Evolutionary conservation across 345 rosid species (phyloP).

Genomic region (Linum usitatissimum): DNA sequence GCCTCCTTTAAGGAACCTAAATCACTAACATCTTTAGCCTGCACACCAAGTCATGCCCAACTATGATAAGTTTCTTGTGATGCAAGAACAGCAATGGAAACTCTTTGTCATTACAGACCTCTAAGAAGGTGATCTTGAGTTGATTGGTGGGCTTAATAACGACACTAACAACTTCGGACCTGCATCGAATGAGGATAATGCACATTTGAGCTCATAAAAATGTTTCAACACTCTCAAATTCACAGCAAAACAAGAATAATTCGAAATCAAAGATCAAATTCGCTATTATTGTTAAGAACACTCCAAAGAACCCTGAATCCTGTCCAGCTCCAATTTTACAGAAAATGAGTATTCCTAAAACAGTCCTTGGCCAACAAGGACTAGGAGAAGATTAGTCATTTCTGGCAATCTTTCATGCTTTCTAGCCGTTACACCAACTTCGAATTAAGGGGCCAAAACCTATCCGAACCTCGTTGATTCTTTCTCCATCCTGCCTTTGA

Average conservation of each 20-base stretch:
- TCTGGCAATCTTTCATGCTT: too few relatives aligned
- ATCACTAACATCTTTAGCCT: constrained; percentile 79
- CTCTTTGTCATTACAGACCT: constrained; percentile 33
- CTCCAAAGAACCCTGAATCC: too few relatives aligned
- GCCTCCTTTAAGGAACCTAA: constrained; percentile 81
- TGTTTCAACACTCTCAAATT: neutral
- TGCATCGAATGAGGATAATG: constrained; percentile 22
- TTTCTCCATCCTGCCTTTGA: too few relatives aligned
- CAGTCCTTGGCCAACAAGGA: too few relatives aligned
- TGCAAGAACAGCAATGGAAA: neutral
- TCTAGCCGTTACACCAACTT: too few relatives aligned
- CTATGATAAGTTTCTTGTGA: constrained; percentile 9
- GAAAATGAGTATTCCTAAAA: too few relatives aligned
- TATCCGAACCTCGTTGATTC: too few relatives aligned
- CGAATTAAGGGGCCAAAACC: too few relatives aligned
- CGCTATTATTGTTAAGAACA: too few relatives aligned
- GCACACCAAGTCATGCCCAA: constrained; percentile 13
- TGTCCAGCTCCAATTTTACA: too few relatives aligned
- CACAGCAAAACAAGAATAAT: neutral
- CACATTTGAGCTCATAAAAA: neutral
- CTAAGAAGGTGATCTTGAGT: constrained; percentile 92
- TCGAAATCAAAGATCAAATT: too few relatives aligned
- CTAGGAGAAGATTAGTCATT: too few relatives aligned
- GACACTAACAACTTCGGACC: constrained; percentile 73
- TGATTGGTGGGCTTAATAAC: constrained; percentile 66